A percentile compares a stretch with the other conserved stretches of the same genome.
These are phyloP conservation scores for Botrytis hyacinthi DNA, from an alignment of 2,329 filamentous ascomycete genomes.

Conservation along the genomic window DNA sequence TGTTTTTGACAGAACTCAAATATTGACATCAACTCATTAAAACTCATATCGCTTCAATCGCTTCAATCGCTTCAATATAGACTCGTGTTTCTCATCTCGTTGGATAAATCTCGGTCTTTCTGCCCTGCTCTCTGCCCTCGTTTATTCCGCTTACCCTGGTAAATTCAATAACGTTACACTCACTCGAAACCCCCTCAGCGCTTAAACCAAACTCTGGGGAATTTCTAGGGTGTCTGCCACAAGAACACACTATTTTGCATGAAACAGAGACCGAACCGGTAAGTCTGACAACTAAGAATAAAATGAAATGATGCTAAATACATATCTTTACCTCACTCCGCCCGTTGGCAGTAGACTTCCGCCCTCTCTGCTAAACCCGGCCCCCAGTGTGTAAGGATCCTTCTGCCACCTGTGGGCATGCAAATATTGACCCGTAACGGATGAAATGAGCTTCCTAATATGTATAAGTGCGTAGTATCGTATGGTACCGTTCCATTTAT, in stretches of 20 bases:
- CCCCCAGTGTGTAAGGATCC: not conserved
- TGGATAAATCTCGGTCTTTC: not conserved
- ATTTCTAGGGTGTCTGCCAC: conserved; percentile 4
- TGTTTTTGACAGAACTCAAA: conserved; percentile 5
- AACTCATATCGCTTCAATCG: not conserved
- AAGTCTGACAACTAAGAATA: conserved; percentile 12
- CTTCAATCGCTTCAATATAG: conserved; percentile 2
- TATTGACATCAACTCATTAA: conserved; percentile 2
- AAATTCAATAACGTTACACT: not conserved
- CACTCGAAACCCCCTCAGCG: not conserved
- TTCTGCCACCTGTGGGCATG: not conserved
- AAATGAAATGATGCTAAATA: conserved; percentile 11
- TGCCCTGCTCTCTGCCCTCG: not conserved
- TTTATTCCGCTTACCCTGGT: conserved; percentile 2
- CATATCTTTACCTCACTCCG: conserved; percentile 1
- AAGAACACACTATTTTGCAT: not conserved
- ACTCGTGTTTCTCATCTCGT: conserved; percentile 7
- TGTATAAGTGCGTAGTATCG: conserved; percentile 3
- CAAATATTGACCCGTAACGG: not conserved
- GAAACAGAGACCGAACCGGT: not conserved
- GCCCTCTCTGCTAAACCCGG: not conserved
- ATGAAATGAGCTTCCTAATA: conserved; percentile 8
- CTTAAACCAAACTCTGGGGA: conserved; percentile 19
- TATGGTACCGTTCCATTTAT: conserved; percentile 9
- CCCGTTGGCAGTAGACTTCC: conserved; percentile 2